Base-by-base conservation (phyloP, 768 basidiomycete genomes). In the Kwoniella heveanensis region DNA sequence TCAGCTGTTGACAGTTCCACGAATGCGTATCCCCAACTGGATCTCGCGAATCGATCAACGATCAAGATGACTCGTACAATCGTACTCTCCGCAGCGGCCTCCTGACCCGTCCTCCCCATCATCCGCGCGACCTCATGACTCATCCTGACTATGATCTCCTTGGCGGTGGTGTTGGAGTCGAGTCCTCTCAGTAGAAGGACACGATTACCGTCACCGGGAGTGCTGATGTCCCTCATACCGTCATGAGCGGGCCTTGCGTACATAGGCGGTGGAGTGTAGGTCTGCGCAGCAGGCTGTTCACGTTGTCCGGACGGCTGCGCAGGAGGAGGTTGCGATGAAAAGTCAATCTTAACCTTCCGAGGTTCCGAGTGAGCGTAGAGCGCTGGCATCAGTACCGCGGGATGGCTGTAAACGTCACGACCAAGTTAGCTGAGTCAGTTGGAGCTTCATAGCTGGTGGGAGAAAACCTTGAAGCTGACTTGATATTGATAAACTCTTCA, bases 151-250 rank as follows among this genome's bases (percentile, higher is more conserved):
- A 89, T 85, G 46, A 98, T 90, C 8, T 91, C 91, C 70, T 92
- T 89, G 52, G 90, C 91, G 19, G 89, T 88, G 39, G 92, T 92
- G 24, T 91, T 83, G 15, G 88, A 87, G 77, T 97, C 95, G 30
- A 99, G 84, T 17, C 92, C 91, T 47, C 95, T 88, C 76, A 99
- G 88, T 15, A 99, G 84, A 15, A 99, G 82, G 17, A 97, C 88
- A 22, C 91, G 85, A 26, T 78, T 77, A 1, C 69, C 73, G 12
- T 64, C 69, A 1, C 75, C 71, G 2, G 86, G 85, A 69, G 90
- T 90, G 1, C 89, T 95, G 73, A 98, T 95, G 81, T 99, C 95
- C 57, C 93, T 85, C 57, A 91, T 97, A 1, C 96, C 96, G 72
- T 99, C 96, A 74, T 98, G 86, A 69, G 54, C 67, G 68, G 65